A percentile compares a stretch with the other conserved stretches of the same genome.
Conservation (phyloP, 2,329 filamentous ascomycete species). For the Fusarium sublunatum region DNA sequence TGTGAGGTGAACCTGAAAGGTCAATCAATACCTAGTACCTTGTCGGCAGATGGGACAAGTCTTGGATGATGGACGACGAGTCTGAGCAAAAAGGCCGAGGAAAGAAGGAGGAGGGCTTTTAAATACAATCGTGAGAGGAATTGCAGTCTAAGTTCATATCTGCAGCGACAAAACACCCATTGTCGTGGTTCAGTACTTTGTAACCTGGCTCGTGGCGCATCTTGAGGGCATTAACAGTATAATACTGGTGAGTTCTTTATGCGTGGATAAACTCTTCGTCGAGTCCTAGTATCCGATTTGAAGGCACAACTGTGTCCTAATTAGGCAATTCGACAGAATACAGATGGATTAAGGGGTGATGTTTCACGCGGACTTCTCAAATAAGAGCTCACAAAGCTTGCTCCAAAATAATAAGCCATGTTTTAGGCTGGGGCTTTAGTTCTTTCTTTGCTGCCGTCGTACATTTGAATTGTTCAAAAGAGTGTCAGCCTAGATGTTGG, state of each 20-base stretch:
- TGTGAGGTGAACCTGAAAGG: too few relatives aligned
- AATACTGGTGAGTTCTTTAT: too few relatives aligned
- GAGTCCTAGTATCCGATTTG: too few relatives aligned
- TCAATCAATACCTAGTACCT: neutral
- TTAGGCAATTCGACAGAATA: neutral
- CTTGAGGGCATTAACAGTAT: too few relatives aligned
- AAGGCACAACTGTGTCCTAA: neutral
- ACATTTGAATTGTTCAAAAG: neutral
- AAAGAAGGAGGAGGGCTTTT: neutral
- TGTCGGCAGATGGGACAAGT: too few relatives aligned
- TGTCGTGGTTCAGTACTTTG: neutral
- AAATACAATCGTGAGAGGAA: neutral
- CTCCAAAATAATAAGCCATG: neutral
- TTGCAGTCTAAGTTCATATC: neutral
- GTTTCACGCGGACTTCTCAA: neutral
- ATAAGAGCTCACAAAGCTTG: neutral
- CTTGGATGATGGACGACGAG: too few relatives aligned
- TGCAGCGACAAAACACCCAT: neutral
- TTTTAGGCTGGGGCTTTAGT: neutral
- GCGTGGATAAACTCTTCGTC: too few relatives aligned
- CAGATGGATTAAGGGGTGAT: neutral
- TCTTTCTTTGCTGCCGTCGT: neutral
- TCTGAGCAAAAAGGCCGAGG: too few relatives aligned
- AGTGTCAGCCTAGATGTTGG: neutral
- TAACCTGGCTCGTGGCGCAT: too few relatives aligned